Percentiles rank a stretch among this genome's conserved stretches.
Conservation (phyloP, 108 stramenopile genomes). For the Discostella stelligeroides region DNA sequence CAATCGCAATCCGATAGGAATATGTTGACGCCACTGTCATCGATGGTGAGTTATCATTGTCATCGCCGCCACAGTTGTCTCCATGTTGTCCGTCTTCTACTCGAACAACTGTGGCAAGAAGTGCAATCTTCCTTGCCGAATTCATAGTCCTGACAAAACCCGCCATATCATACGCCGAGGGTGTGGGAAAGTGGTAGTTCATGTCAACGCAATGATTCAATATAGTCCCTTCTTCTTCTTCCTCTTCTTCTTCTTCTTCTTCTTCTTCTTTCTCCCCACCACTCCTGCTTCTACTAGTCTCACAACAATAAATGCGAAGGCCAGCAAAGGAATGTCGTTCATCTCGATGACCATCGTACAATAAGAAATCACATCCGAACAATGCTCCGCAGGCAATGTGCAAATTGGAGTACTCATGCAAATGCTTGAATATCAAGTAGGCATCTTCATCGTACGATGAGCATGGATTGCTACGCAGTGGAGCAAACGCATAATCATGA, state of each 20-base stretch:
- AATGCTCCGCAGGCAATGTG: slow-evolving; percentile 82
- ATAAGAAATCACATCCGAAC: slow-evolving; percentile 84
- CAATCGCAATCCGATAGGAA: slow-evolving; percentile 56
- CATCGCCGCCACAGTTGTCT: slow-evolving; percentile 2
- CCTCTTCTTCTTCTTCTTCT: neutral
- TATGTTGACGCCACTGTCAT: neutral
- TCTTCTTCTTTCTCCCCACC: neutral
- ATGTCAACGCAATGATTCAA: neutral
- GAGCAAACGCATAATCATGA: slow-evolving; percentile 15
- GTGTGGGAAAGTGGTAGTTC: slow-evolving; percentile 44
- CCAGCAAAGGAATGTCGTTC: slow-evolving; percentile 90
- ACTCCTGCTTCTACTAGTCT: neutral
- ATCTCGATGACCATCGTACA: slow-evolving; percentile 82
- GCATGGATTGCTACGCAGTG: slow-evolving; percentile 15
- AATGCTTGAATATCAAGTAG: slow-evolving; percentile 52
- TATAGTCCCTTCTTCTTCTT: slow-evolving; percentile 14
- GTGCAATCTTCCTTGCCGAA: slow-evolving; percentile 83
- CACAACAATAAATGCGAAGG: slow-evolving; percentile 55
- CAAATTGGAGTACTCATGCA: slow-evolving; percentile 55
- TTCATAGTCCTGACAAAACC: slow-evolving; percentile 82
- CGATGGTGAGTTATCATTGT: neutral
- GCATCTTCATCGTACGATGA: slow-evolving; percentile 37
- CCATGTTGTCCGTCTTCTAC: neutral
- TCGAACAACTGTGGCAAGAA: slow-evolving; percentile 68
- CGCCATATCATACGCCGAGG: slow-evolving; percentile 71